These are phyloP conservation scores for Xylaria palmicola DNA, from an alignment of 495 filamentous ascomycete species.

Conservation along the genomic window DNA sequence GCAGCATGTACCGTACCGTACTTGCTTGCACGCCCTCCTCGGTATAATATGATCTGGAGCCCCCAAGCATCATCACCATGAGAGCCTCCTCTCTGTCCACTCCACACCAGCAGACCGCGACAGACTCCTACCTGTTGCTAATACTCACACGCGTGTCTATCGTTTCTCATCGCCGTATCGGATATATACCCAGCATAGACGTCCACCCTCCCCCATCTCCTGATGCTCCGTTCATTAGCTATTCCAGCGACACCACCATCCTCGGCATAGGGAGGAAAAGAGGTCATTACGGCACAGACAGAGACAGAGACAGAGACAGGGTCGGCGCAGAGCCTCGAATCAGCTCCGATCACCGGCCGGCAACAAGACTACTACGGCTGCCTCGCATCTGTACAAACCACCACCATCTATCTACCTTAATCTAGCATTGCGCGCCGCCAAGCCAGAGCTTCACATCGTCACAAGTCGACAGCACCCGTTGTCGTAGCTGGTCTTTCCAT, in stretches of 20 bases:
- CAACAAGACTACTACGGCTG: neutral
- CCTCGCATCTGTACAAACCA: neutral
- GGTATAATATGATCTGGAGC: constrained; percentile 26
- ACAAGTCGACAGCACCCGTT: neutral
- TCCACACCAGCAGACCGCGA: constrained; percentile 19
- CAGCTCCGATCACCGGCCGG: too few relatives aligned
- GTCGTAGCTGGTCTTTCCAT: neutral
- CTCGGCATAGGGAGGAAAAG: neutral
- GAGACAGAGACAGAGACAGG: neutral
- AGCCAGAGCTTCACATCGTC: too few relatives aligned
- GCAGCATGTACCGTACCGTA: constrained; percentile 8
- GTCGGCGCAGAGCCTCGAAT: too few relatives aligned
- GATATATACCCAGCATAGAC: neutral
- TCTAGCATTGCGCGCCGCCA: too few relatives aligned
- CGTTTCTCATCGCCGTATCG: neutral
- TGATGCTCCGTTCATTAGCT: neutral
- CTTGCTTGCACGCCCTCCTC: constrained; percentile 14
- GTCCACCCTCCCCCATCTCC: neutral
- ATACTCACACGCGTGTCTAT: neutral
- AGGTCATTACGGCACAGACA: neutral
- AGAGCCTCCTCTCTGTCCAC: constrained; percentile 23
- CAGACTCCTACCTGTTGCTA: neutral
- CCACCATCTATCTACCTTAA: neutral
- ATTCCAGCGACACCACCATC: neutral
- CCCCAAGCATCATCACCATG: constrained; percentile 30